phyloP scores from a whole-genome alignment of 208 protist genomes.

The Leishmania gerbilli region DNA sequence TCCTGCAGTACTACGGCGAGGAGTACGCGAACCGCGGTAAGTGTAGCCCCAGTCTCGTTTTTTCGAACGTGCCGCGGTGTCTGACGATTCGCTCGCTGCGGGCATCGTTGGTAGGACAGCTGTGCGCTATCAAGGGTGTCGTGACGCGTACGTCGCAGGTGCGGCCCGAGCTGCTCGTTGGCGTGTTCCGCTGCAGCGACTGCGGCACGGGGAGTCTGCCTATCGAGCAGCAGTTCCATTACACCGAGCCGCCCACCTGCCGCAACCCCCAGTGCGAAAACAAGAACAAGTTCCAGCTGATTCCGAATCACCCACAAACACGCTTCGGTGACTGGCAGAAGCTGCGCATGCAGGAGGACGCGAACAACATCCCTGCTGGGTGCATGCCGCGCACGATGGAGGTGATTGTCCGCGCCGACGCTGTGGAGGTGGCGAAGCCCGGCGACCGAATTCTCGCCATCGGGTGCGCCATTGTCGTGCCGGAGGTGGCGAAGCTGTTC shows the following conservation, averaged over 20 bases:
- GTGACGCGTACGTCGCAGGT: conserved; percentile 99
- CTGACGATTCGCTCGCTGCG: conserved; percentile 95
- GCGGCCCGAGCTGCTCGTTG: conserved; percentile 97
- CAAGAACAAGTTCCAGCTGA: conserved; percentile 87
- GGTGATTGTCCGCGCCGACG: conserved; percentile 97
- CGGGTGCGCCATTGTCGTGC: conserved; percentile 98
- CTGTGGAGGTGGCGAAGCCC: conserved; percentile 98
- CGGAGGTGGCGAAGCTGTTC: conserved; percentile 96
- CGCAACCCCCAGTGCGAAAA: conserved; percentile 93
- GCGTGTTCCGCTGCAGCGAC: conserved; percentile 96
- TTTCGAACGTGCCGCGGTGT: conserved; percentile 80
- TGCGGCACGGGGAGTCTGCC: conserved; percentile 90
- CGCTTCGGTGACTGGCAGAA: conserved; percentile 99
- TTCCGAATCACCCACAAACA: conserved; percentile 79
- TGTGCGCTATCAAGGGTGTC: conserved; percentile 96
- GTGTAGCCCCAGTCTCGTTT: conserved; percentile 77
- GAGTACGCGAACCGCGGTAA: conserved; percentile 77
- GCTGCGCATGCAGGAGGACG: conserved; percentile 96
- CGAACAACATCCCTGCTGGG: conserved; percentile 95
- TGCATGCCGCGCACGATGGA: conserved; percentile 97
- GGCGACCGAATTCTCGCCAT: conserved; percentile 97
- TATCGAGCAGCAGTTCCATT: conserved; percentile 98
- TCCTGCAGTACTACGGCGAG: conserved; percentile 84
- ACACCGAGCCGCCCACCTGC: conserved; percentile 96
- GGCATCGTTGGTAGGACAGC: conserved; percentile 92